Percentiles rank a stretch among this genome's conserved stretches.
phyloP scores from a whole-genome alignment of 768 basidiomycete genomes.

The Flagelloscypha sp. region DNA sequence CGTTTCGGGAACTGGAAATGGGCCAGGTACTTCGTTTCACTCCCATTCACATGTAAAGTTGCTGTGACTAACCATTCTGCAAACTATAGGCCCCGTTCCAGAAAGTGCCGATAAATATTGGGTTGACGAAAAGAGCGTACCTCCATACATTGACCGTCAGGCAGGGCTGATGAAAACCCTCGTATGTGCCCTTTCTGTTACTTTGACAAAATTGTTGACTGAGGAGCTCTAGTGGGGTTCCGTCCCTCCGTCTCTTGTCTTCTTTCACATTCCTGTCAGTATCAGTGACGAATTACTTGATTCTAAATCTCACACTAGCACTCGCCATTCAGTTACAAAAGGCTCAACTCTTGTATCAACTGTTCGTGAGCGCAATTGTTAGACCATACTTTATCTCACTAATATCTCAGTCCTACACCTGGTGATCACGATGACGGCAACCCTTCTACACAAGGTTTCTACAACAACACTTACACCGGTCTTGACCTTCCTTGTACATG shows the following conservation, averaged over 20 bases:
- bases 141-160: constrained; percentile 12
- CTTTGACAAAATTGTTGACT: not conserved
- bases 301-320: no score
- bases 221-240: constrained; percentile 7
- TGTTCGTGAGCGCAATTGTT: constrained; percentile 4
- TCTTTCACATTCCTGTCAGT: constrained; percentile 13
- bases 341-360: constrained; percentile 10
- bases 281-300: not conserved
- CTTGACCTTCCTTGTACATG: constrained; percentile 11
- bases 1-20: constrained; percentile 4
- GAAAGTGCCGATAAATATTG: constrained; percentile 10
- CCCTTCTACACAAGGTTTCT: constrained; percentile 13
- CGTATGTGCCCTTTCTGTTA: constrained; percentile 3
- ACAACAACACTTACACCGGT: constrained; percentile 13
- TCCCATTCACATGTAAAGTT: not conserved
- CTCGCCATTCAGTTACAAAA: constrained; percentile 8
- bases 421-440: constrained; percentile 15
- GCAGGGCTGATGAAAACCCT: constrained; percentile 6
- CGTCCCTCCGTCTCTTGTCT: constrained; percentile 12
- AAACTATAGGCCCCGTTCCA: constrained; percentile 9
- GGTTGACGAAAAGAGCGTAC: constrained; percentile 13
- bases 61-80: no score
- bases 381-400: not conserved
- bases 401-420: constrained; percentile 5
- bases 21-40: constrained; percentile 2